A percentile compares a stretch with the other conserved stretches of the same genome.
Evolutionary conservation across 2,329 filamentous ascomycete species (phyloP).

Genomic region (Trichoderma citrinoviride): DNA sequence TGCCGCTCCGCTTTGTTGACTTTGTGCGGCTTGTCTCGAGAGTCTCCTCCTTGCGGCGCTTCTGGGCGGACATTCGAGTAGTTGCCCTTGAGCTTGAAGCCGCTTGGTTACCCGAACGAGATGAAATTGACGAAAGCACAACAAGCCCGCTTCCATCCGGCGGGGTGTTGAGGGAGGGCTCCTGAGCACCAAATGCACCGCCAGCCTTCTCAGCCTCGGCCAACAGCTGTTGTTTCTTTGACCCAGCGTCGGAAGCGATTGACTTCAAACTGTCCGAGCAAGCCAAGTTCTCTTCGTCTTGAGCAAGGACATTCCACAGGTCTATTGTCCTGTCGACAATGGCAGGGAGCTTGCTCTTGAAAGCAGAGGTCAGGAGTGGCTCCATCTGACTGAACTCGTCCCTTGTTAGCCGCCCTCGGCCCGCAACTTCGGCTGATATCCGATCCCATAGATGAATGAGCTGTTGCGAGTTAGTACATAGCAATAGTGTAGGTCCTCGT

Average conservation of each 20-base stretch:
- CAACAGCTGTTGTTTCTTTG: conserved; percentile 50
- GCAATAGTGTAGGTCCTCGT: not conserved
- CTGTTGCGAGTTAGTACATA: conserved; percentile 39
- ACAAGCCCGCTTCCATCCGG: conserved; percentile 45
- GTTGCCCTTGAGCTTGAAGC: conserved; percentile 23
- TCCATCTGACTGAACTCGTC: conserved; percentile 54
- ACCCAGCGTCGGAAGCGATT: conserved; percentile 59
- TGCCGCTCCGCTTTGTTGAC: conserved; percentile 34
- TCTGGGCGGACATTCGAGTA: conserved; percentile 28
- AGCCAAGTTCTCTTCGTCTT: conserved; percentile 53
- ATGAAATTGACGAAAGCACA: conserved; percentile 34
- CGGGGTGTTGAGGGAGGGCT: conserved; percentile 46
- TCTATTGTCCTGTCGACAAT: conserved; percentile 51
- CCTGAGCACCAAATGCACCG: conserved; percentile 40
- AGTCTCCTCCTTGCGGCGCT: conserved; percentile 32
- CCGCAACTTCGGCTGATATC: conserved; percentile 42
- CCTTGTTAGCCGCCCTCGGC: conserved; percentile 37
- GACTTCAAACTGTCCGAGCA: conserved; percentile 65
- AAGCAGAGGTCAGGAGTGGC: conserved; percentile 53
- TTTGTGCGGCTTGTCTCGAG: conserved; percentile 29
- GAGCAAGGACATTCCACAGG: conserved; percentile 70
- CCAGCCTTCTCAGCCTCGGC: conserved; percentile 44
- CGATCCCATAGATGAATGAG: conserved; percentile 50
- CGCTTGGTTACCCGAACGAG: conserved; percentile 26
- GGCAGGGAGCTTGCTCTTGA: conserved; percentile 54